Percentiles rank a stretch among this genome's conserved stretches.
Conservation (phyloP, 2,329 filamentous ascomycete species). For the Aspergillus versicolor region DNA sequence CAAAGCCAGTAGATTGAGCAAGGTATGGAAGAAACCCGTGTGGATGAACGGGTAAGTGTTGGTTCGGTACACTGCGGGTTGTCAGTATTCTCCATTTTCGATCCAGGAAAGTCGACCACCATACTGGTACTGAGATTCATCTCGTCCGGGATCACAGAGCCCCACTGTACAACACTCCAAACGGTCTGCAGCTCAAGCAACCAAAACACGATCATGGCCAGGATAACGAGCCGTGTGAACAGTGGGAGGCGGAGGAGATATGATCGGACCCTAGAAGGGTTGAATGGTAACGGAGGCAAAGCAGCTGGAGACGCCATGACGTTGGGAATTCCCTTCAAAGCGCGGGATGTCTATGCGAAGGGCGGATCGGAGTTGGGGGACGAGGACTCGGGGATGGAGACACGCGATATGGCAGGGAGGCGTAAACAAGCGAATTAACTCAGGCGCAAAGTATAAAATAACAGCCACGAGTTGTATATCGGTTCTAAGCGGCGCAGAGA, state of each 20-base stretch:
- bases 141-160: conserved; percentile 73
- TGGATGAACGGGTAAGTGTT: conserved; percentile 93
- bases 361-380: neutral
- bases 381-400: neutral
- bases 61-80: conserved; percentile 75
- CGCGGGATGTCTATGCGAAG: neutral
- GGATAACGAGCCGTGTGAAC: conserved; percentile 71
- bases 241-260: conserved; percentile 84
- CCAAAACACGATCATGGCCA: conserved; percentile 69
- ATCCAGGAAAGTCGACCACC: conserved; percentile 31
- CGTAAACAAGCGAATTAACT: neutral
- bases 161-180: conserved; percentile 75
- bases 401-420: neutral
- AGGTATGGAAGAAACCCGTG: conserved; percentile 72
- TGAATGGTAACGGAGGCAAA: conserved; percentile 61
- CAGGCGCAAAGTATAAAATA: neutral
- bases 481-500: neutral
- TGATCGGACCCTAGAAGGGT: conserved; percentile 70
- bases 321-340: neutral
- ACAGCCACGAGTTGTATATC: neutral
- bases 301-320: conserved; percentile 48
- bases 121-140: conserved; percentile 69
- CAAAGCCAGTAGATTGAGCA: conserved; percentile 77
- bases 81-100: conserved; percentile 3
- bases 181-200: conserved; percentile 65